A percentile compares a stretch with the other conserved stretches of the same genome.
phyloP scores from a whole-genome alignment of 2,329 filamentous ascomycete genomes.

The Pseudocercospora fijiensis region DNA sequence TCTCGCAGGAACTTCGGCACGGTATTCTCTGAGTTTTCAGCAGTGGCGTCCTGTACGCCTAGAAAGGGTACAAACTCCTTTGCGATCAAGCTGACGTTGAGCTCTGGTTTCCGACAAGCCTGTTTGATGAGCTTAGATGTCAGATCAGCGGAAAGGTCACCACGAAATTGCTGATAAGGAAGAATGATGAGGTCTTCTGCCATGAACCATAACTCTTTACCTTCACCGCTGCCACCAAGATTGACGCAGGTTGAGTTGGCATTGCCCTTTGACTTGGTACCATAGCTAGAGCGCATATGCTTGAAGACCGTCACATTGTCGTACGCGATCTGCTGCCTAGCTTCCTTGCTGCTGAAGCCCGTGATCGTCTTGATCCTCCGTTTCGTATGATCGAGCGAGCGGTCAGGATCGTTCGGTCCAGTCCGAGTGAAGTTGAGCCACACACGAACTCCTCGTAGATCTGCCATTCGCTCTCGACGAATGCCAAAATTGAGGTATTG shows the following conservation, averaged over 20 bases:
- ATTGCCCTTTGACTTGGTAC: neutral
- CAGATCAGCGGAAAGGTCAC: neutral
- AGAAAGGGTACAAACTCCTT: neutral
- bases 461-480: neutral
- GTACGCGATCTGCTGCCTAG: neutral
- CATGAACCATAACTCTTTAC: conserved; percentile 6
- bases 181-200: conserved; percentile 8
- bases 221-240: neutral
- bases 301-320: neutral
- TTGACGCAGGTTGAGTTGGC: neutral
- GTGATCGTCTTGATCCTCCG: neutral
- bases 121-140: neutral
- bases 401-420: neutral
- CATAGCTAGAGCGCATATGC: neutral
- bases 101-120: neutral
- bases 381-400: neutral
- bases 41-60: neutral
- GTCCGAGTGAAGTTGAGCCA: neutral
- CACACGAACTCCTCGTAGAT: neutral
- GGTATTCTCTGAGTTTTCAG: neutral
- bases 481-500: neutral
- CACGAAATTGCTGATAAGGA: conserved; percentile 5
- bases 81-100: neutral
- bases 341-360: neutral
- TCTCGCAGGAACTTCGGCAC: neutral